Evolutionary conservation across 2,329 filamentous ascomycete species (phyloP), one percentile per base, ranked within the genome.

Genomic region (Calycina marina): DNA sequence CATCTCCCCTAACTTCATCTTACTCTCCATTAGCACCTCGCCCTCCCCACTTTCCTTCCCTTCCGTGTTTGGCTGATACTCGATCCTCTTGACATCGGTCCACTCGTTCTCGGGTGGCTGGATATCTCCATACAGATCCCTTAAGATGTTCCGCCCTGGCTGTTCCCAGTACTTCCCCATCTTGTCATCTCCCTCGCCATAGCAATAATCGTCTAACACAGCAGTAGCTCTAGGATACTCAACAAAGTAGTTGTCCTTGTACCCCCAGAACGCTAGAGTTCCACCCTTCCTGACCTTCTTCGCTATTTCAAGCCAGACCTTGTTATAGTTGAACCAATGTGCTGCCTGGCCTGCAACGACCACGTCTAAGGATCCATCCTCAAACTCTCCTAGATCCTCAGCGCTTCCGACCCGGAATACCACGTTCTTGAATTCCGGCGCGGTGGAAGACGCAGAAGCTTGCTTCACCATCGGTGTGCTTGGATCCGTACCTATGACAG

Each of bases 191-290:
- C 55, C 59, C 11, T 57, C 48, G 5, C 60, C 63, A 53, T 75
- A 75, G 37, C 63, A 60, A 41, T 69, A 77, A 16, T 56, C 51
- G 45, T 69, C 56, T 46, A 76, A 58, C 14, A 77, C 58, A 27
- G 49, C 47, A 14, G 65, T 72, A 11, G 69, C 68, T 18, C 47
- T 44, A 5, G 65, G 61, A 40, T 61, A 61, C 14, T 67, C 63
- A 11, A 72, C 52, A 31, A 78, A 61, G 18, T 72, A 57, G 45
- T 68, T 71, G 51, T 78, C 73, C 45, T 69, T 72, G 51, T 78
- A 78, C 2, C 71, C 72, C 68, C 67, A 77, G 47, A 74, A 72
- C 0, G 71, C 71, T n/a, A 78, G 43, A 1, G 67, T 69, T 11
- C 71, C 72, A 10, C 67, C 67, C 2, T 52, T 49, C 30, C 64